Base-by-base conservation (phyloP, 2,329 filamentous ascomycete species). In the Hymenoscyphus scutula region DNA sequence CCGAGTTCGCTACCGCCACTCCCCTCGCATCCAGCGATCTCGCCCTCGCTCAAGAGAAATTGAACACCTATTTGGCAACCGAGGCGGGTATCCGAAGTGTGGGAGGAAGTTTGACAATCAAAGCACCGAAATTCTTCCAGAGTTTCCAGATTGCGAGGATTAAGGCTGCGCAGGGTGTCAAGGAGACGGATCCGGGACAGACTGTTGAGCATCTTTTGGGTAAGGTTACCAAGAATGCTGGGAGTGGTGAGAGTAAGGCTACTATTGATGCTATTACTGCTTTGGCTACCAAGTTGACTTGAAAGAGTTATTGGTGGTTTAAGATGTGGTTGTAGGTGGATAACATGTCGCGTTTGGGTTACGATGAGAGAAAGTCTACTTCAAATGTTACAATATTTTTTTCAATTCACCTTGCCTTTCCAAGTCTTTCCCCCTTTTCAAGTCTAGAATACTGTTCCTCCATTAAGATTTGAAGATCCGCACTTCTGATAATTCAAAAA, bases 111-210 rank as follows among this genome's bases (percentile, higher is more conserved):
- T 74, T 87, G 19, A 80, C 77, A 1, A 82, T 87, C 74, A 86
- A 87, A 74, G 81, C 83, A 5, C 84, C 84, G 65, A 87, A 87
- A 74, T 87, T 87, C 79, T 87, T 87, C 72, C 72, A 87, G 51
- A 75, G 80, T 63, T 82, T 85, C 72, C 84, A 87, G 74, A 78
- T 86, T 37, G 80, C 81, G 48, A 77, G 84, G 25, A 86, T 87
- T 67, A 77, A 83, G 74, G 84, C 83, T 0, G 84, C 84, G 0
- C 82, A 86, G 75, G 84, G 84, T 0, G 81, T 80, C 58, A 73
- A 79, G 51, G 83, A 83, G 1, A 75, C 77, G 0, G 80, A 76
- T n/a, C 73, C 84, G 0, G 82, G 80, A 8, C 73, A 76, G 69
- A 80, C 82, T 71, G 83, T 87, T 10, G 79, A 84, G 59, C 84